Conservation (phyloP, 495 filamentous ascomycete species). For the Penicillium atrosanguineum region DNA sequence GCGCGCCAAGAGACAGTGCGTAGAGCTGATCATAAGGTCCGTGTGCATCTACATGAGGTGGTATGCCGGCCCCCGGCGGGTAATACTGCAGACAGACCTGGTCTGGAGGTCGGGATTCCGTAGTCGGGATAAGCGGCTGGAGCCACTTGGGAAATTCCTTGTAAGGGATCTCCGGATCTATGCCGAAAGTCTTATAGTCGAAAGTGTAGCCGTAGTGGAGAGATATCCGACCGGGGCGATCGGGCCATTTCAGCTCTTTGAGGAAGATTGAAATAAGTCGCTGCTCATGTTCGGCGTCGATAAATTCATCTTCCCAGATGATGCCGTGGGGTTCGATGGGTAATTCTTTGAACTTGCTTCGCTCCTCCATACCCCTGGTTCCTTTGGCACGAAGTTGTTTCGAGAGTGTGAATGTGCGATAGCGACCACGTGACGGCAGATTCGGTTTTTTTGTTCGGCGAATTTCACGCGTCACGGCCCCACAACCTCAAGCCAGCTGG, state of each 20-base stretch:
- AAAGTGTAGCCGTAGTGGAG: constrained; percentile 45
- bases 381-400: background rate
- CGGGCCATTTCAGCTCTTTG: constrained; percentile 34
- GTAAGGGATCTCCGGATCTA: constrained; percentile 38
- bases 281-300: constrained; percentile 31
- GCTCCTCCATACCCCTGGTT: constrained; percentile 8
- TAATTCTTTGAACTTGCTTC: constrained; percentile 24
- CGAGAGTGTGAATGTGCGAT: background rate
- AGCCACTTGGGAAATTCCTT: constrained; percentile 42
- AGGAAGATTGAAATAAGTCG: constrained; percentile 34
- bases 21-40: constrained; percentile 41
- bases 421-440: background rate
- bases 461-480: background rate
- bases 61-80: constrained; percentile 40
- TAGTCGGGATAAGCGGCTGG: constrained; percentile 34
- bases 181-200: constrained; percentile 43
- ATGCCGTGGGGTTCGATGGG: constrained; percentile 30
- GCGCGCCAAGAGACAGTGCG: constrained; percentile 36
- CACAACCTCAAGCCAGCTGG: no score
- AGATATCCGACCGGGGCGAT: constrained; percentile 35
- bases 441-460: background rate
- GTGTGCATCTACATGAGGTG: constrained; percentile 42
- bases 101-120: constrained; percentile 36
- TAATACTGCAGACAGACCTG: constrained; percentile 46
- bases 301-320: constrained; percentile 35